Evolutionary conservation across 1,284 basidiomycete species (phyloP).

Genomic region (Malassezia psittaci): DNA sequence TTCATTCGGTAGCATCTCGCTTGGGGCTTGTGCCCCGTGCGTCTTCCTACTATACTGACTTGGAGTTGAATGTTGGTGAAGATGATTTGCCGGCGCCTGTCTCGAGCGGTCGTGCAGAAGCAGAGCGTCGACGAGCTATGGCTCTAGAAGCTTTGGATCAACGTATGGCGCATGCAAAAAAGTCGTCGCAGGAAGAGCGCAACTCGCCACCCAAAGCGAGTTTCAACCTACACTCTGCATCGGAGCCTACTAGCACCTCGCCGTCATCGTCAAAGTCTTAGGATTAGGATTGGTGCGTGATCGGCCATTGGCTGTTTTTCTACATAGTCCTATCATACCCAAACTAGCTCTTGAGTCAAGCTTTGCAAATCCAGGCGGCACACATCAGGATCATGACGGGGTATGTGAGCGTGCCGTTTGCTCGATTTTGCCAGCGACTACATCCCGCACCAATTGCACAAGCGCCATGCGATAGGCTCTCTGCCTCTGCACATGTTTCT

Average conservation of each 20-base stretch:
- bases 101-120: conserved; percentile 29
- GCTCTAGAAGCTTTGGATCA: conserved; percentile 93
- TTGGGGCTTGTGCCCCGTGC: conserved; percentile 64
- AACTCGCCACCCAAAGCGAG: no score
- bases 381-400: background rate
- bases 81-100: conserved; percentile 1
- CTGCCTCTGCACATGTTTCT: background rate
- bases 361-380: background rate
- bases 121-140: conserved; percentile 59
- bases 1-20: conserved; percentile 56
- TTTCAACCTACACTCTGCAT: no score
- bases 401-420: background rate
- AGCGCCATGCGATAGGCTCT: conserved; percentile 11
- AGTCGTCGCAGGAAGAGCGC: background rate
- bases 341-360: no score
- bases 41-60: conserved; percentile 20
- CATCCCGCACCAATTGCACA: conserved; percentile 3
- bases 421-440: conserved; percentile 9
- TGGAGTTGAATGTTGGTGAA: conserved; percentile 56
- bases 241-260: no score
- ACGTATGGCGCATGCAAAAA: conserved; percentile 56
- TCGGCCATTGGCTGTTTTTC: background rate
- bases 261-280: no score
- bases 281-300: no score
- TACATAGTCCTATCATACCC: background rate